phyloP scores from a whole-genome alignment of 768 basidiomycete genomes.

The Tricholoma bakamatsutake region DNA sequence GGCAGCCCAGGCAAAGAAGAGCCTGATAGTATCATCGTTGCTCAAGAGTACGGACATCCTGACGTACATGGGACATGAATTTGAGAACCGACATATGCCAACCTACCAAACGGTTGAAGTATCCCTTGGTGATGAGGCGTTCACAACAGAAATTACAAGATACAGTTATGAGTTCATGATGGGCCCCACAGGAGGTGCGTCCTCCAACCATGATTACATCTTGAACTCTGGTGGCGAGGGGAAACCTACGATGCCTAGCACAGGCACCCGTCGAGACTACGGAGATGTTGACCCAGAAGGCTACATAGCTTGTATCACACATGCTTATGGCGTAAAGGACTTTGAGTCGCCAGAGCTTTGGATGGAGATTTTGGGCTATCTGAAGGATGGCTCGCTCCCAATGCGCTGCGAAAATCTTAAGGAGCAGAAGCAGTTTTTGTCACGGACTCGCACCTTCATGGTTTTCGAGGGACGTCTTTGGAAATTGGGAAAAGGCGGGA shows the following conservation, averaged over 20 bases:
- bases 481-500: constrained; percentile 7
- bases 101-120: background rate
- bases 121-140: constrained; percentile 15
- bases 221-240: too few relatives aligned
- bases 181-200: constrained; percentile 7
- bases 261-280: background rate
- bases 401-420: background rate
- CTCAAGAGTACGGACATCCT: background rate
- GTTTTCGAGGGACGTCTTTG: constrained; percentile 16
- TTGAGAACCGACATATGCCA: too few relatives aligned
- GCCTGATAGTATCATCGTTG: too few relatives aligned
- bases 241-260: background rate
- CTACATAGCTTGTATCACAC: background rate
- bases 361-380: constrained; percentile 8
- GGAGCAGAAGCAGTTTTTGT: background rate
- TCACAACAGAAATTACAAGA: constrained; percentile 18
- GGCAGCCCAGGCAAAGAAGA: too few relatives aligned
- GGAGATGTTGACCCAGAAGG: background rate
- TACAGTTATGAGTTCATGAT: constrained; percentile 7
- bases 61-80: constrained; percentile 10
- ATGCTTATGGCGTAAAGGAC: constrained; percentile 8
- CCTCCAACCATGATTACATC: too few relatives aligned
- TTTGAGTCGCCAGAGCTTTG: constrained; percentile 4
- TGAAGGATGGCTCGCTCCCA: background rate
- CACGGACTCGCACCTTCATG: constrained; percentile 9